These are phyloP conservation scores for Termitomyces sp. DNA, from an alignment of 768 basidiomycete species.

Conservation along the genomic window DNA sequence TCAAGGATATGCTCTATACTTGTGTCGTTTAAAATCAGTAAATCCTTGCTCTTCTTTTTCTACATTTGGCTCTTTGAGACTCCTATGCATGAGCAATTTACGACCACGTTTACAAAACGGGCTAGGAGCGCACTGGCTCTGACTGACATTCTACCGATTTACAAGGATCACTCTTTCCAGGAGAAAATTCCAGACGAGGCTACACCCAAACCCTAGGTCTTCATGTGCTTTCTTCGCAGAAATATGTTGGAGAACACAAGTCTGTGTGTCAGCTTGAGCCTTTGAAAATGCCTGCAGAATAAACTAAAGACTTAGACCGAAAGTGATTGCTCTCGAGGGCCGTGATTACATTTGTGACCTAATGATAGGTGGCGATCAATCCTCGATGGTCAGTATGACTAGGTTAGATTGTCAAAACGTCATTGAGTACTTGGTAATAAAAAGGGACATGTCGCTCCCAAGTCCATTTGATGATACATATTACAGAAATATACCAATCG, in stretches of 20 bases:
- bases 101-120: background rate
- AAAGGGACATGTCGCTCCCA: background rate
- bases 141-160: background rate
- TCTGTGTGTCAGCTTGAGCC: too few relatives aligned
- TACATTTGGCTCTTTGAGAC: background rate
- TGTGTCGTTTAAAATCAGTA: background rate
- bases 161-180: background rate
- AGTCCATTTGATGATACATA: background rate
- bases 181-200: background rate
- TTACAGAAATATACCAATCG: background rate
- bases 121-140: too few relatives aligned
- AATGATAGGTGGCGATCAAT: too few relatives aligned
- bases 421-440: background rate
- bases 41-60: background rate
- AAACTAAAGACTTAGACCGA: too few relatives aligned
- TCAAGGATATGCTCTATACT: background rate
- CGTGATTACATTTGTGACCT: too few relatives aligned
- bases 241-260: too few relatives aligned
- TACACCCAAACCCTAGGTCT: background rate
- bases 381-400: too few relatives aligned
- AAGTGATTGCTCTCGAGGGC: too few relatives aligned
- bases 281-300: too few relatives aligned
- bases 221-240: background rate
- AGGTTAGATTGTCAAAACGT: background rate
- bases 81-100: background rate